Evolutionary conservation across 768 basidiomycete genomes (phyloP).

Genomic region (Podaxis sp.): DNA sequence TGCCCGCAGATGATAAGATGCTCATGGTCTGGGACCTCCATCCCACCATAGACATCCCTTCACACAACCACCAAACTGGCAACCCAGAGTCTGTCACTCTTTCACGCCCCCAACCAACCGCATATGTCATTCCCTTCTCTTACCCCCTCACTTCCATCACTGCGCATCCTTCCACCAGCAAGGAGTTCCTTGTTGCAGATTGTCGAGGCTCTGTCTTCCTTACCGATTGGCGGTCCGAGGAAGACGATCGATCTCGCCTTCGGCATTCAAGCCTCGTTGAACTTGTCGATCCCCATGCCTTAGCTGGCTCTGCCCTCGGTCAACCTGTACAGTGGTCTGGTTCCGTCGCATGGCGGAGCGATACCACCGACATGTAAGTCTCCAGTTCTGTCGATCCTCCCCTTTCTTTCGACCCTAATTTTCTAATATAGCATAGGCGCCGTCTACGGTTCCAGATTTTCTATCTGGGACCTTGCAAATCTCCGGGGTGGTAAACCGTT

Average conservation of each 20-base stretch:
- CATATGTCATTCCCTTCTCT: conserved; percentile 69
- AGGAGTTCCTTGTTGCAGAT: conserved; percentile 78
- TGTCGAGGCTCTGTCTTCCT: conserved; percentile 68
- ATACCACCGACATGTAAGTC: conserved; percentile 68
- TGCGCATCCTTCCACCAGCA: conserved; percentile 69
- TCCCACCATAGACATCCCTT: conserved; percentile 45
- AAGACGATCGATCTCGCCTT: conserved; percentile 47
- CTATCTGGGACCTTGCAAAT: conserved; percentile 72
- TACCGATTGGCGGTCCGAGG: conserved; percentile 75
- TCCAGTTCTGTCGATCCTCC: not conserved
- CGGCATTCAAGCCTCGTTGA: conserved; percentile 65
- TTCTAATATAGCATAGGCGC: conserved; percentile 59
- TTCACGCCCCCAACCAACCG: conserved; percentile 64
- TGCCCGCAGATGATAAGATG: conserved; percentile 66
- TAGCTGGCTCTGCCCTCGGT: conserved; percentile 50
- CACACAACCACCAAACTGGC: conserved; percentile 26
- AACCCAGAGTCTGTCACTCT: conserved; percentile 26
- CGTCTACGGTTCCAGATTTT: conserved; percentile 66
- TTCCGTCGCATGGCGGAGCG: conserved; percentile 65
- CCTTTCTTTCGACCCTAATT: not conserved
- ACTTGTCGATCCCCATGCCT: conserved; percentile 63
- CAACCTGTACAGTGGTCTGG: conserved; percentile 44
- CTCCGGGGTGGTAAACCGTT: conserved; percentile 71
- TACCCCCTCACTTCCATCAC: conserved; percentile 67
- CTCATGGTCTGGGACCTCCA: conserved; percentile 86